These are phyloP conservation scores for Aureobasidium sp. DNA, from an alignment of 2,329 filamentous ascomycete genomes.

Conservation along the genomic window DNA sequence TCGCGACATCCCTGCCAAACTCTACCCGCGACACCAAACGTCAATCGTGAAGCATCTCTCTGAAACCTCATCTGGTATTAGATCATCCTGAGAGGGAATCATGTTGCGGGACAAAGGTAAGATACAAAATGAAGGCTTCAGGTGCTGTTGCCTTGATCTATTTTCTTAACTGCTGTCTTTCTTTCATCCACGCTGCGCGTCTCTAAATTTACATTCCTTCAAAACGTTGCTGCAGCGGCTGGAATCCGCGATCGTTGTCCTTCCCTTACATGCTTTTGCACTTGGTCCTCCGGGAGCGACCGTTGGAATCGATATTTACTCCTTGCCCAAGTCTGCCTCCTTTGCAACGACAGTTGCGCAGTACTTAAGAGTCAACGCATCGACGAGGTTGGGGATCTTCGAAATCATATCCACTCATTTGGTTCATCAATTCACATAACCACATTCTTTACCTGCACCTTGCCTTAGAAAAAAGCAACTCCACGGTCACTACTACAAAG, in stretches of 20 bases:
- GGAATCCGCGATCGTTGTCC: slow-evolving; percentile 13
- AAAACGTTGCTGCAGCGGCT: slow-evolving; percentile 17
- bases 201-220: slow-evolving; percentile 17
- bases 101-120: background rate
- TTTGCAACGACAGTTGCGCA: slow-evolving; percentile 18
- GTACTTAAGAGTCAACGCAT: slow-evolving; percentile 12
- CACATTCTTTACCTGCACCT: slow-evolving; percentile 15
- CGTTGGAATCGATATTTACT: slow-evolving; percentile 21
- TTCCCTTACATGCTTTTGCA: slow-evolving; percentile 15
- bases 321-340: slow-evolving; percentile 18
- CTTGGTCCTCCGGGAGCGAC: slow-evolving; percentile 2
- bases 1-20: slow-evolving; percentile 11
- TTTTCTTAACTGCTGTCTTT: background rate
- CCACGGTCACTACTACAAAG: slow-evolving; percentile 12
- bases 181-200: slow-evolving; percentile 6
- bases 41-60: background rate
- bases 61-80: slow-evolving; percentile 13
- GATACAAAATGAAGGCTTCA: background rate
- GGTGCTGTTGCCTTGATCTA: background rate
- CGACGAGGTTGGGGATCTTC: slow-evolving; percentile 15
- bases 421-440: slow-evolving; percentile 10
- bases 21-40: slow-evolving; percentile 1
- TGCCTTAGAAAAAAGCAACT: slow-evolving; percentile 14
- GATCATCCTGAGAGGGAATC: background rate
- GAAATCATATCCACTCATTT: slow-evolving; percentile 15